Conservation (phyloP, 306 rosid genomes). For the Sechiopsis laciniata region DNA sequence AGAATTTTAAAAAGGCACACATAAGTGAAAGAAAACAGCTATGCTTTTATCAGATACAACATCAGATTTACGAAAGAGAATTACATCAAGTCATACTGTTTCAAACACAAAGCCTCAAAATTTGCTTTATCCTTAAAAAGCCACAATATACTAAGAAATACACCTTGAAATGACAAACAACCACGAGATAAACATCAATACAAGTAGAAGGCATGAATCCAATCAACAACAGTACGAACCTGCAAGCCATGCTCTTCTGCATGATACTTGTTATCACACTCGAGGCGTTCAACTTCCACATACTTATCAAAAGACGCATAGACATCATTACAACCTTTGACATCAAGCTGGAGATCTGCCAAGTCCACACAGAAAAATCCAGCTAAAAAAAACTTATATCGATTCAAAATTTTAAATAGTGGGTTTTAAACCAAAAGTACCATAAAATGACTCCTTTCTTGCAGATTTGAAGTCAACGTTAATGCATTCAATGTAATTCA, state of each 20-base stretch:
- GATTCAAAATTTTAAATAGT: constrained; percentile 4
- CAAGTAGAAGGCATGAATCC: not conserved
- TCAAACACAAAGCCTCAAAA: not conserved
- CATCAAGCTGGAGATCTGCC: constrained; percentile 91
- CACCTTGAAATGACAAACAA: not conserved
- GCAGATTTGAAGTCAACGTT: constrained; percentile 86
- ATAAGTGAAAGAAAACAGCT: not conserved
- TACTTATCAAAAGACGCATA: constrained; percentile 91
- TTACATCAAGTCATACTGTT: not conserved
- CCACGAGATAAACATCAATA: constrained; percentile 9
- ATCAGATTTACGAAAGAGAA: not conserved
- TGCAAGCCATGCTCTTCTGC: constrained; percentile 84
- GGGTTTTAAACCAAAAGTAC: constrained; percentile 36
- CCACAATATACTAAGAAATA: constrained; percentile 13
- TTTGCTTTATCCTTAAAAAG: constrained; percentile 1
- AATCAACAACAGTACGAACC: constrained; percentile 38
- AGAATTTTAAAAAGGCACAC: not conserved
- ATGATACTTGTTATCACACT: constrained; percentile 89
- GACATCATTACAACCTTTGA: constrained; percentile 86
- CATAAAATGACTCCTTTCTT: constrained; percentile 92
- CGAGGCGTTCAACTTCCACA: constrained; percentile 88
- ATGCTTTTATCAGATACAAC: constrained; percentile 1
- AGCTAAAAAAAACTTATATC: not conserved
- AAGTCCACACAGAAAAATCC: constrained; percentile 20
- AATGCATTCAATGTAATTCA: constrained; percentile 92